These are phyloP conservation scores for Malassezia pachydermatis DNA, from an alignment of 1,284 basidiomycete genomes.

Conservation along the genomic window DNA sequence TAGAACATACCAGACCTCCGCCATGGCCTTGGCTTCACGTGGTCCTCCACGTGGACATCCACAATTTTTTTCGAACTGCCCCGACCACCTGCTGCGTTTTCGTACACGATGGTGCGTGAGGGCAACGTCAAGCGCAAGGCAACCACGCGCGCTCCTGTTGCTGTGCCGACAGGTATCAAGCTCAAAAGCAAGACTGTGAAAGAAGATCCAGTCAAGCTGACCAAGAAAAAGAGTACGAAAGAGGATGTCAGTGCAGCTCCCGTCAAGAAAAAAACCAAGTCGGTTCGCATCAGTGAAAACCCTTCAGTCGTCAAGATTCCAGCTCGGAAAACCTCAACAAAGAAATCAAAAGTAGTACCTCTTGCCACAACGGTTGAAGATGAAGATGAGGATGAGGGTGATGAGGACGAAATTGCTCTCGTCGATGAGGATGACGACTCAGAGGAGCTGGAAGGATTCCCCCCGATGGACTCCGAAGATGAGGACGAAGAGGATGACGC, in stretches of 20 bases:
- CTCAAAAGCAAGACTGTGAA: background rate
- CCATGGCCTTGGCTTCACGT: slow-evolving; percentile 4
- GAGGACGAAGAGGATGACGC: slow-evolving; percentile 37
- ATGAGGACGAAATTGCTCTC: background rate
- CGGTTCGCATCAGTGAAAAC: slow-evolving; percentile 12
- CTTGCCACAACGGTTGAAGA: background rate
- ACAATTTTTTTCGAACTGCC: background rate
- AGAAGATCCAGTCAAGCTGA: background rate
- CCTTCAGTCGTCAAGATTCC: slow-evolving; percentile 3
- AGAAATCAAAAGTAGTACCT: background rate
- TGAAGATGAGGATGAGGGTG: slow-evolving; percentile 5
- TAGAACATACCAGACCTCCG: slow-evolving; percentile 16
- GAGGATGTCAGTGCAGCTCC: slow-evolving; percentile 19
- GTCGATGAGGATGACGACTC: slow-evolving; percentile 1
- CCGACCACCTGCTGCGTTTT: background rate
- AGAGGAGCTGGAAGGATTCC: slow-evolving; percentile 4
- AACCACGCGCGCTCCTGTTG: too few relatives aligned
- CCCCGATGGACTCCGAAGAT: background rate
- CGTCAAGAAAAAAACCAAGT: slow-evolving; percentile 15
- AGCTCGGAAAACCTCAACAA: background rate
- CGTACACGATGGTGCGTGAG: slow-evolving; percentile 4
- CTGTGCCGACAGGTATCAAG: background rate
- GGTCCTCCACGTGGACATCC: slow-evolving; percentile 7
- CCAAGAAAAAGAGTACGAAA: slow-evolving; percentile 5
- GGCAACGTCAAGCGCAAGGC: slow-evolving; percentile 10